Evolutionary conservation across 257 asterid genomes (phyloP), one percentile per base, ranked within the genome.

Genomic region (Paulownia fortunei): DNA sequence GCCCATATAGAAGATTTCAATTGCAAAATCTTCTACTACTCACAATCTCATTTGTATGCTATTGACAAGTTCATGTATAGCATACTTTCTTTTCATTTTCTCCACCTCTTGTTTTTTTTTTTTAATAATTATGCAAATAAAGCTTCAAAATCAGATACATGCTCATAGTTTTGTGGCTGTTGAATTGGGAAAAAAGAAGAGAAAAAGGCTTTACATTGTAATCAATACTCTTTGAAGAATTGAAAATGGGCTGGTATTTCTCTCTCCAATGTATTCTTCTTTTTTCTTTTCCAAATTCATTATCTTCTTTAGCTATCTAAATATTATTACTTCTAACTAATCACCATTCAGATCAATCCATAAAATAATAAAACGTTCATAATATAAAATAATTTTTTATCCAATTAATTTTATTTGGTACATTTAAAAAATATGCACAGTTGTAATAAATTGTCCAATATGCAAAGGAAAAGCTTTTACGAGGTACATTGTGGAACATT

Each of bases 1-100:
- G 80, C 97, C 97, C 18, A 42, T 84, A 69, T 90, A 85, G 87
- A 44, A 83, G 81, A 44, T 70, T 72, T 34, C 47, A 55, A 59
- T 30, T 54, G 51, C 78, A 16, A 79, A 26, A 76, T n/a, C 2
- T 71, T 36, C 62, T 8, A 41, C n/a, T 58, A 58, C 18, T 56
- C 41, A 19, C 32, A 44, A 5, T 56, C n/a, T 37, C 52, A 58
- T 23, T 12, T 27, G 23, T 41, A 59, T 73, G 58, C 60, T 36
- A 72, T 44, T 56, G 39, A 19, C 23, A 37, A 39, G 56, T 18
- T 34, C 11, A 72, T 18, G 24, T 23, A 54, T 27, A 18, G 12
- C 24, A n/a, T n/a, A n/a, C n/a, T 2, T 26, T 13, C 55, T 66
- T 66, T 66, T 41, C 21, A n/a, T 26, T 41, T 56, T 5, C 19